Conservation (phyloP, 805 yeast species). For the Candida loeiensis region DNA sequence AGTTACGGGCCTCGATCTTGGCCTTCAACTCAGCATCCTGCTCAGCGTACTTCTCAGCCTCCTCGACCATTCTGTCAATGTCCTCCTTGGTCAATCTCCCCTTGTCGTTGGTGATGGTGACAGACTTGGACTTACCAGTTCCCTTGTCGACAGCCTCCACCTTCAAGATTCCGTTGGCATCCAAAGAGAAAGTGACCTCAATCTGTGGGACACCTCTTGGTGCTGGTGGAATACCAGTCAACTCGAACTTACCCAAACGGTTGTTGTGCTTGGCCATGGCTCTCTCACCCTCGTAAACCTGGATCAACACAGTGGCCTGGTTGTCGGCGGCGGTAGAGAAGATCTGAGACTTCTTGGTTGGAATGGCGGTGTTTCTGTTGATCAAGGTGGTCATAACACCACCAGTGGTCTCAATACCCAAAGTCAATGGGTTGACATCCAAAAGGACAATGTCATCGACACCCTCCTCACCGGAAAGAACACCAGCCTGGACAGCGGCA, state of each 20-base stretch:
- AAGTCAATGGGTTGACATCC: slow-evolving; percentile 97
- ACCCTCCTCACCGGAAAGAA: slow-evolving; percentile 93
- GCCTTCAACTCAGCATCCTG: slow-evolving; percentile 45
- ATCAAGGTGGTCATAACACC: slow-evolving; percentile 98
- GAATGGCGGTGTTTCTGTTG: slow-evolving; percentile 99
- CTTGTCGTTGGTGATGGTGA: slow-evolving; percentile 97
- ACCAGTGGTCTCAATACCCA: slow-evolving; percentile 99
- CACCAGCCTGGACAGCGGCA: slow-evolving; percentile 99
- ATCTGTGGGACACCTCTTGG: slow-evolving; percentile 99
- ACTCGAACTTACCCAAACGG: slow-evolving; percentile 96
- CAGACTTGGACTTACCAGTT: slow-evolving; percentile 97
- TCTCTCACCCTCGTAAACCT: slow-evolving; percentile 99
- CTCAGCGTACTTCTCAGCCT: slow-evolving; percentile 83
- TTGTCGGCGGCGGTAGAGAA: slow-evolving; percentile 98
- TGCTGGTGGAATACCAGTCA: slow-evolving; percentile 96
- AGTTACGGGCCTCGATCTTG: slow-evolving; percentile 42
- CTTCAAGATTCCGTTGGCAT: slow-evolving; percentile 99
- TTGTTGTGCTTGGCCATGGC: slow-evolving; percentile 98
- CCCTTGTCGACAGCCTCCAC: slow-evolving; percentile 98
- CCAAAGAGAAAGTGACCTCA: slow-evolving; percentile 98
- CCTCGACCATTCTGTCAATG: slow-evolving; percentile 97
- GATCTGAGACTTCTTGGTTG: slow-evolving; percentile 98
- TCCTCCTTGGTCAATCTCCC: slow-evolving; percentile 97
- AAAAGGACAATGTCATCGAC: slow-evolving; percentile 92
- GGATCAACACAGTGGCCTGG: slow-evolving; percentile 98